phyloP scores from a whole-genome alignment of 345 rosid genomes.

The Citrus hindsii region DNA sequence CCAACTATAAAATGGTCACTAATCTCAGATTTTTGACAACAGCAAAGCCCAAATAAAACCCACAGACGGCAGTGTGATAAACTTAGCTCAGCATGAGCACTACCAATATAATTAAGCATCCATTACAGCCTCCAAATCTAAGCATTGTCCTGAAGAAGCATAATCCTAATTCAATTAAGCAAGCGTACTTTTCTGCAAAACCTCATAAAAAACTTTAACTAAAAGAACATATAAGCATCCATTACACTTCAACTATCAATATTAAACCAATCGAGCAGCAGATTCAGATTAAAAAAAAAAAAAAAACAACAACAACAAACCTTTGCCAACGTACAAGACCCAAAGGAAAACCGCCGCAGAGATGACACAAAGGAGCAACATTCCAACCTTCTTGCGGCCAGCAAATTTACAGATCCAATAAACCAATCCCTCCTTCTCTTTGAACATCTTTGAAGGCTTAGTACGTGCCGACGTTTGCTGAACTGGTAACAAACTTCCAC shows the following conservation, averaged over 20 bases:
- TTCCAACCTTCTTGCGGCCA: conserved; percentile 92
- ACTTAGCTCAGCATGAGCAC: neutral
- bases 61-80: neutral
- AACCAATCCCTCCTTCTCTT: conserved; percentile 71
- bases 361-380: conserved; percentile 76
- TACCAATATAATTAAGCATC: neutral
- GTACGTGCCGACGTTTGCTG: conserved; percentile 43
- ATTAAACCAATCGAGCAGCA: neutral
- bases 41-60: neutral
- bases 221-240: neutral
- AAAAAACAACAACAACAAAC: conserved; percentile 26
- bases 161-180: neutral
- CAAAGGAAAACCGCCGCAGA: conserved; percentile 83
- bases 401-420: conserved; percentile 91
- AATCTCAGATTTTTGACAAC: neutral
- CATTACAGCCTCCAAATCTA: conserved; percentile 1
- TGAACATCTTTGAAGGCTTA: conserved; percentile 76
- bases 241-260: neutral
- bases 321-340: conserved; percentile 87
- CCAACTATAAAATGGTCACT: neutral
- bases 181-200: neutral
- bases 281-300: neutral
- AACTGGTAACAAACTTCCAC: conserved; percentile 38
- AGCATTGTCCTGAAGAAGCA: neutral
- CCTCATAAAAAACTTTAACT: neutral